Percentiles rank a stretch among this genome's conserved stretches.
phyloP scores from a whole-genome alignment of 2,329 filamentous ascomycete species.

The Arachnomyces sp. region DNA sequence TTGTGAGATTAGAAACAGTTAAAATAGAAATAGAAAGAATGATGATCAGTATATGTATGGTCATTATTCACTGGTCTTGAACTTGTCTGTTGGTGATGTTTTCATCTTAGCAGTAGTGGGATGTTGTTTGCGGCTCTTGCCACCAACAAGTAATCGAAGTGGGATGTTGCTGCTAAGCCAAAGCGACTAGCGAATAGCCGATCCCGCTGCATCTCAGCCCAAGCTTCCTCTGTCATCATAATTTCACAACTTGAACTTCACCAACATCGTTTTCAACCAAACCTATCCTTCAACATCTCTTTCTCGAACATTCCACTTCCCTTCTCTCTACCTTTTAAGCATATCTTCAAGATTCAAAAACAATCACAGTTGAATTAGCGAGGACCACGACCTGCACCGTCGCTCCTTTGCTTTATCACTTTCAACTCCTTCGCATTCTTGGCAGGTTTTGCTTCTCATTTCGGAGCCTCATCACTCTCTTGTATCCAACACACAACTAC shows the following conservation, averaged over 20 bases:
- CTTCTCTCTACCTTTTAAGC: slow-evolving; percentile 6
- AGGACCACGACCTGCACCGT: slow-evolving; percentile 38
- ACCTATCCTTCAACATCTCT: slow-evolving; percentile 10
- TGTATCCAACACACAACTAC: not conserved
- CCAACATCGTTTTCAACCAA: not conserved
- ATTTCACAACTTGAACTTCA: too few species aligned
- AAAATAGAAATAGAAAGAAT: too few species aligned
- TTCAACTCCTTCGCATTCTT: slow-evolving; percentile 11
- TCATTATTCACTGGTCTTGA: too few species aligned
- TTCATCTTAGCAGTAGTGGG: too few species aligned
- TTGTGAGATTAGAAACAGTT: too few species aligned
- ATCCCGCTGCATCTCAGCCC: not conserved
- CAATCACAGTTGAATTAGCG: too few species aligned
- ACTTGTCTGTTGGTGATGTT: too few species aligned
- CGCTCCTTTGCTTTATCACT: slow-evolving; percentile 21
- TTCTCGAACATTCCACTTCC: slow-evolving; percentile 19
- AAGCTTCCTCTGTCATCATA: not conserved
- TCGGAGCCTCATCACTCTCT: slow-evolving; percentile 15
- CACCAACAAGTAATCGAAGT: too few species aligned
- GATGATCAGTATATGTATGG: too few species aligned
- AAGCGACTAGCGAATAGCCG: too few species aligned
- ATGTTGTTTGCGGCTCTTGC: too few species aligned
- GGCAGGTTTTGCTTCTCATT: slow-evolving; percentile 13
- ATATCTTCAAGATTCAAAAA: slow-evolving; percentile 14
- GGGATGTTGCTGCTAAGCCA: too few species aligned